These are phyloP conservation scores for Capsicum rhomboideum DNA, from an alignment of 257 asterid species.

Conservation along the genomic window DNA sequence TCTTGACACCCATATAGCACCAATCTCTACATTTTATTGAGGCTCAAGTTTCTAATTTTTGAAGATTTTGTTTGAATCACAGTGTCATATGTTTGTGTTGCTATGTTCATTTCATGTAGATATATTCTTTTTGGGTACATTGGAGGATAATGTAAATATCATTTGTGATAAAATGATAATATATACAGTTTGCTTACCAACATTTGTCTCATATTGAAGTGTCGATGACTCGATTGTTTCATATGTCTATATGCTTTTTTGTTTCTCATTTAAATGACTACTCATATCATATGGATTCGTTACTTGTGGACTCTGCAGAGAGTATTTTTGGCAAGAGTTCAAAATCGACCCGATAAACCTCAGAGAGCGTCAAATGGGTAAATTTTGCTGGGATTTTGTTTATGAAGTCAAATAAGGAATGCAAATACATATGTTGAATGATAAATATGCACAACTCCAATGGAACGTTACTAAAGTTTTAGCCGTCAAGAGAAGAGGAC, in stretches of 20 bases:
- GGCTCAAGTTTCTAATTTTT: neutral
- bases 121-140: neutral
- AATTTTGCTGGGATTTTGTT: neutral
- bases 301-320: neutral
- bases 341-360: too few species aligned
- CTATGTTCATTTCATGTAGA: neutral
- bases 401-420: neutral
- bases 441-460: neutral
- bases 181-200: neutral
- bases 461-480: neutral
- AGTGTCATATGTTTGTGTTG: neutral
- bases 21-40: neutral
- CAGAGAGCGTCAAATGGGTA: neutral
- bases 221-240: neutral
- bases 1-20: conserved; percentile 24
- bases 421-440: too few species aligned
- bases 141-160: neutral
- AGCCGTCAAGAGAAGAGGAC: neutral
- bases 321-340: too few species aligned
- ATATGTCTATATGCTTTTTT: neutral
- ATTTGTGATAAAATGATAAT: neutral
- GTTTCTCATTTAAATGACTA: neutral
- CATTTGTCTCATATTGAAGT: too few species aligned
- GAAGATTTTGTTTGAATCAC: neutral
- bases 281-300: neutral